Conservation (phyloP, 106 monocot genomes). For the Ottelia alismoides region DNA sequence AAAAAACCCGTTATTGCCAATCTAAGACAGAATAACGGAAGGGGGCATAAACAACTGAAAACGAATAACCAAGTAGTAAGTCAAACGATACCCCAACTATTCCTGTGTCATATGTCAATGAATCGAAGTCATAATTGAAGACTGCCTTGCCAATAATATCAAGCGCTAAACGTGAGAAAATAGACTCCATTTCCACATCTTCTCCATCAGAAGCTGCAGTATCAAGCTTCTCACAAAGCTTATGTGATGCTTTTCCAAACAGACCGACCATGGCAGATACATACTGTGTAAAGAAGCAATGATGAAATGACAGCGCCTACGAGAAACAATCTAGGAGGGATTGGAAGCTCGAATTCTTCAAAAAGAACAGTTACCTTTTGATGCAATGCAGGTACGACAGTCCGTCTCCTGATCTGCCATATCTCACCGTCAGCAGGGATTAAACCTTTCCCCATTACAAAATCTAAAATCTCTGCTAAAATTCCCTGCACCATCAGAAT, state of each 20-base stretch:
- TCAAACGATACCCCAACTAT: constrained; percentile 59
- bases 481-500: constrained; percentile 50
- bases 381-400: constrained; percentile 91
- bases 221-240: constrained; percentile 79
- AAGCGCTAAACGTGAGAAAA: constrained; percentile 81
- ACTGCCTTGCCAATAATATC: constrained; percentile 95
- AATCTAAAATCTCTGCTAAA: constrained; percentile 82
- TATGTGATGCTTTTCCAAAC: constrained; percentile 69
- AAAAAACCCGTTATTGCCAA: too few relatives aligned
- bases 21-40: too few relatives aligned
- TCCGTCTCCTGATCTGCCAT: constrained; percentile 78
- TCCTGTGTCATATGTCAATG: constrained; percentile 72
- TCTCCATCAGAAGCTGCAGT: constrained; percentile 71
- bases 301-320: background rate
- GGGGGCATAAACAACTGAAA: background rate
- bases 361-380: constrained; percentile 72
- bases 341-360: too few relatives aligned
- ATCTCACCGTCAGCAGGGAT: constrained; percentile 88
- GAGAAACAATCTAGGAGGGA: too few relatives aligned
- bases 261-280: constrained; percentile 78
- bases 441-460: constrained; percentile 97
- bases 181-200: constrained; percentile 94
- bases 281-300: constrained; percentile 34
- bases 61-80: background rate
- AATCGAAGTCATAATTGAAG: constrained; percentile 99